Percentiles rank a stretch among this genome's conserved stretches.
These are phyloP conservation scores for Cladosporium cucumerinum DNA, from an alignment of 2,329 filamentous ascomycete genomes.

Conservation along the genomic window DNA sequence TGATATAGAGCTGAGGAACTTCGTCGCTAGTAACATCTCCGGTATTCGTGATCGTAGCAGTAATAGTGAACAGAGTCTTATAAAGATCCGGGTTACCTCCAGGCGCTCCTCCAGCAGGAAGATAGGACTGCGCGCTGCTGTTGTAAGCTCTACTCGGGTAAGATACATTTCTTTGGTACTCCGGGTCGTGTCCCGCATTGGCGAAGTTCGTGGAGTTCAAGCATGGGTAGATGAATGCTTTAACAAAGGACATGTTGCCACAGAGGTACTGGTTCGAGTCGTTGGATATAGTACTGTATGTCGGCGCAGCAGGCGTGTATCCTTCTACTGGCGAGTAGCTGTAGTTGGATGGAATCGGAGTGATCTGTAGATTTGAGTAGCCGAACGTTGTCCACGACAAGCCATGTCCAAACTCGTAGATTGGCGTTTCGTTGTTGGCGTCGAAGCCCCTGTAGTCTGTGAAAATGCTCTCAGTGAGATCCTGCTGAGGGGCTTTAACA, in stretches of 20 bases:
- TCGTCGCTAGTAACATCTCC: slow-evolving; percentile 53
- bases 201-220: slow-evolving; percentile 59
- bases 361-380: slow-evolving; percentile 54
- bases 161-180: slow-evolving; percentile 59
- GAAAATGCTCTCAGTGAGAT: slow-evolving; percentile 78
- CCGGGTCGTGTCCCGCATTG: slow-evolving; percentile 53
- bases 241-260: slow-evolving; percentile 56
- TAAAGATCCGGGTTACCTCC: slow-evolving; percentile 67
- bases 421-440: slow-evolving; percentile 67
- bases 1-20: slow-evolving; percentile 57
- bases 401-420: slow-evolving; percentile 83
- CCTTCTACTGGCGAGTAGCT: slow-evolving; percentile 59
- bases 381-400: slow-evolving; percentile 76
- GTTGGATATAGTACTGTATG: slow-evolving; percentile 60
- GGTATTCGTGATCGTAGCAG: slow-evolving; percentile 59
- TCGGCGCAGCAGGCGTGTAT: slow-evolving; percentile 58
- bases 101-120: slow-evolving; percentile 66
- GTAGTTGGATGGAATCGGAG: slow-evolving; percentile 36
- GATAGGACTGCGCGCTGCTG: slow-evolving; percentile 42
- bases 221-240: slow-evolving; percentile 64
- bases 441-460: slow-evolving; percentile 91
- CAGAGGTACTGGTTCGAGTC: slow-evolving; percentile 53
- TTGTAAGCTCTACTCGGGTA: slow-evolving; percentile 53
- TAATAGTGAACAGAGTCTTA: slow-evolving; percentile 50
- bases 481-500: slow-evolving; percentile 70